phyloP scores from a whole-genome alignment of 129 eudicot species.

The Helianthus annuus region DNA sequence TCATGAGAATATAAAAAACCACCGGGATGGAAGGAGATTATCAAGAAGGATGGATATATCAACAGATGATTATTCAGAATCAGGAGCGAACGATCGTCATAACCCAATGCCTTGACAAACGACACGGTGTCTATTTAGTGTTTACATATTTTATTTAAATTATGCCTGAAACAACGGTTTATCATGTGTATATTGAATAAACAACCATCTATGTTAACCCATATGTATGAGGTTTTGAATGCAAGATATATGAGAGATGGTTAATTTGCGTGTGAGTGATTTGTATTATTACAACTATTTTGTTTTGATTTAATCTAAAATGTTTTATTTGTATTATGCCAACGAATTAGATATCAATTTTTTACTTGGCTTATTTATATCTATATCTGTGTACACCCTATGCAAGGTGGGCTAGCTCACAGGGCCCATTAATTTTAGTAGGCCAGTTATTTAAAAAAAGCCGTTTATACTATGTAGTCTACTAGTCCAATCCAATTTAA shows the following conservation, averaged over 20 bases:
- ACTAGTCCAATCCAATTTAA: too few relatives aligned
- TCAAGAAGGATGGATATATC: conserved; percentile 46
- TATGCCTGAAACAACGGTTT: neutral
- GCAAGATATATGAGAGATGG: neutral
- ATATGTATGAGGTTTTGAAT: neutral
- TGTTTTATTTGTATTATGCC: too few relatives aligned
- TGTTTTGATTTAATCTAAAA: too few relatives aligned
- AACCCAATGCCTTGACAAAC: conserved; percentile 54
- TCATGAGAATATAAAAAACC: conserved; percentile 31
- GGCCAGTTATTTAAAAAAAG: too few relatives aligned
- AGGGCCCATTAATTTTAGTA: too few relatives aligned
- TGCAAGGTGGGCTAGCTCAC: too few relatives aligned
- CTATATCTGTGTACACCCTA: too few relatives aligned
- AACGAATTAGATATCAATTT: neutral
- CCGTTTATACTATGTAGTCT: too few relatives aligned
- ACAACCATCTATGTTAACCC: neutral
- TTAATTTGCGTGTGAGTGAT: neutral
- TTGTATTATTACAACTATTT: neutral
- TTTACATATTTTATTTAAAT: neutral
- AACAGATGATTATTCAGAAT: conserved; percentile 70
- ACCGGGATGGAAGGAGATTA: conserved; percentile 15
- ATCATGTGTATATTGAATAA: neutral
- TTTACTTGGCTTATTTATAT: neutral
- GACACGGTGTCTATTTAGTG: neutral
- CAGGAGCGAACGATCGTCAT: conserved; percentile 80